phyloP scores from a whole-genome alignment of 495 filamentous ascomycete species.

The Penicillium subrubescens region DNA sequence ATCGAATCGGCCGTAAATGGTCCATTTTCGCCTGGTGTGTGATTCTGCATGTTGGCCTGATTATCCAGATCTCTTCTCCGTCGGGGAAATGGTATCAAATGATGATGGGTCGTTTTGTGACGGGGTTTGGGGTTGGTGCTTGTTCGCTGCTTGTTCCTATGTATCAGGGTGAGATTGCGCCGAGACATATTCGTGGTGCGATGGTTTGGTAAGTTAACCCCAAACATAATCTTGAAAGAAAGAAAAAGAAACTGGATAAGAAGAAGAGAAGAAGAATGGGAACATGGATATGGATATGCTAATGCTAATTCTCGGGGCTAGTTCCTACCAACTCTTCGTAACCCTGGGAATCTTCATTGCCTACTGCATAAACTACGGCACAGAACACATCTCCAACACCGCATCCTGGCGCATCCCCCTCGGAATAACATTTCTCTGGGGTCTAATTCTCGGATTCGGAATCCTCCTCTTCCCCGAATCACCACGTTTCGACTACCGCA shows the following conservation, averaged over 20 bases:
- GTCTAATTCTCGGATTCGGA: slow-evolving; percentile 67
- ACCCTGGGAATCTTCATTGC: slow-evolving; percentile 81
- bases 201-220: slow-evolving; percentile 52
- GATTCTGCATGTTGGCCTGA: slow-evolving; percentile 62
- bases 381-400: slow-evolving; percentile 44
- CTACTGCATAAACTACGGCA: slow-evolving; percentile 78
- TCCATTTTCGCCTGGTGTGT: slow-evolving; percentile 55
- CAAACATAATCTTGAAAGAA: too few species aligned
- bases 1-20: slow-evolving; percentile 51
- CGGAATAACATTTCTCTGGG: slow-evolving; percentile 73
- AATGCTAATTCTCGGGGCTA: not conserved
- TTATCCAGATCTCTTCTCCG: slow-evolving; percentile 62
- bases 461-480: slow-evolving; percentile 71
- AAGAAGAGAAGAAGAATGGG: too few species aligned
- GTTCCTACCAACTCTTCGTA: slow-evolving; percentile 79
- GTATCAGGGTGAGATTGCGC: slow-evolving; percentile 66
- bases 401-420: slow-evolving; percentile 76
- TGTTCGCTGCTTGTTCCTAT: slow-evolving; percentile 70
- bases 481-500: slow-evolving; percentile 66
- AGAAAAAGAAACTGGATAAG: too few species aligned
- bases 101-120: slow-evolving; percentile 55
- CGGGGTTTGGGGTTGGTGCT: slow-evolving; percentile 66
- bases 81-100: slow-evolving; percentile 51
- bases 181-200: slow-evolving; percentile 64
- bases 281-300: too few species aligned